These are phyloP conservation scores for Botrytis fabae DNA, from an alignment of 2,329 filamentous ascomycete species.

Conservation along the genomic window DNA sequence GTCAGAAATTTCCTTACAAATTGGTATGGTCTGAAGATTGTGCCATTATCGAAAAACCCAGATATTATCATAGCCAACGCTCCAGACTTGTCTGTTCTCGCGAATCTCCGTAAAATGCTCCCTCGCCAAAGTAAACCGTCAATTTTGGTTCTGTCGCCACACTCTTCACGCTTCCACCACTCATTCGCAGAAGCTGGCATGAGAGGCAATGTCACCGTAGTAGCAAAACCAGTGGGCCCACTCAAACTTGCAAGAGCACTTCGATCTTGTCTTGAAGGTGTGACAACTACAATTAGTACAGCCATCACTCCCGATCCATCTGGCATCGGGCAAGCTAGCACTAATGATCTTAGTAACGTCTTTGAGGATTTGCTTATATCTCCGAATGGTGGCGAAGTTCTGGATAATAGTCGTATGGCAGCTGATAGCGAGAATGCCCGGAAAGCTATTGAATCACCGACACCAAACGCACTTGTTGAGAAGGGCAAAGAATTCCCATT, in stretches of 20 bases:
- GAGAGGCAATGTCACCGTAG: slow-evolving; percentile 35
- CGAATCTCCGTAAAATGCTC: slow-evolving; percentile 24
- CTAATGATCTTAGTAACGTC: slow-evolving; percentile 34
- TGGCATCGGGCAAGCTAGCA: slow-evolving; percentile 24
- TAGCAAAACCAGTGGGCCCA: slow-evolving; percentile 40
- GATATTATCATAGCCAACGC: slow-evolving; percentile 39
- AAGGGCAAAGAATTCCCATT: slow-evolving; percentile 39
- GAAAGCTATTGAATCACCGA: slow-evolving; percentile 39
- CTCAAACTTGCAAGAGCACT: slow-evolving; percentile 40
- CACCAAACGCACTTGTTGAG: slow-evolving; percentile 35
- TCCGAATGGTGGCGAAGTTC: slow-evolving; percentile 33
- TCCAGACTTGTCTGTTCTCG: slow-evolving; percentile 27
- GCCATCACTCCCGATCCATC: slow-evolving; percentile 27
- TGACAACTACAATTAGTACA: slow-evolving; percentile 3
- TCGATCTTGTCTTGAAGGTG: slow-evolving; percentile 33
- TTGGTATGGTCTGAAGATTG: slow-evolving; percentile 40
- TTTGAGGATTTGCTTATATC: slow-evolving; percentile 37
- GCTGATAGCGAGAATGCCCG: slow-evolving; percentile 39
- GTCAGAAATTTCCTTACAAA: slow-evolving; percentile 36
- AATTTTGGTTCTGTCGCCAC: slow-evolving; percentile 39
- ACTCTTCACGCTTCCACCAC: slow-evolving; percentile 35
- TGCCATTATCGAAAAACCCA: slow-evolving; percentile 32
- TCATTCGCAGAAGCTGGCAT: slow-evolving; percentile 23
- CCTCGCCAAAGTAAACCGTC: slow-evolving; percentile 25
- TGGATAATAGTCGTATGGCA: slow-evolving; percentile 40